These are phyloP conservation scores for Pseudogymnoascus sp. DNA, from an alignment of 2,329 filamentous ascomycete species.

Conservation along the genomic window DNA sequence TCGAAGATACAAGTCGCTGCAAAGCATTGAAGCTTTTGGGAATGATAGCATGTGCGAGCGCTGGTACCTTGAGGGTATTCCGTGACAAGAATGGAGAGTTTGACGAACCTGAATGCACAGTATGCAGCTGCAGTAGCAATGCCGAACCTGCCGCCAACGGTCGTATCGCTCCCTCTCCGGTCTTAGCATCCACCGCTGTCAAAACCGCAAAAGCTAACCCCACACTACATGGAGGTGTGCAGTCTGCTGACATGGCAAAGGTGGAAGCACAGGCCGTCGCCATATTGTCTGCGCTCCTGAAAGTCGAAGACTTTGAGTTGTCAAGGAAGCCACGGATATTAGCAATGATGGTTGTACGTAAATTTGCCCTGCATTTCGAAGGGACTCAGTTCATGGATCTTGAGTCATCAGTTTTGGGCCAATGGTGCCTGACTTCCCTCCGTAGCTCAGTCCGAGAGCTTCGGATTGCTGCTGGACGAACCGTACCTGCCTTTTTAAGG, in stretches of 20 bases:
- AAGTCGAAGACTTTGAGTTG: conserved; percentile 36
- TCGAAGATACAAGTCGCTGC: conserved; percentile 43
- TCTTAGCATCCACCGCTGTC: neutral
- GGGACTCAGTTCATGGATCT: conserved; percentile 56
- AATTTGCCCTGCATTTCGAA: conserved; percentile 59
- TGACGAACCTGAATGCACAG: conserved; percentile 20
- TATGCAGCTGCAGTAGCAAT: conserved; percentile 22
- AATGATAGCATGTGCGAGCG: conserved; percentile 47
- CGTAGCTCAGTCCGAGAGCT: conserved; percentile 80
- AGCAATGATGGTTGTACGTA: conserved; percentile 63
- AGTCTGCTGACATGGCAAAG: conserved; percentile 29
- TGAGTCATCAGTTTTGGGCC: conserved; percentile 57
- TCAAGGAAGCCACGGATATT: conserved; percentile 57
- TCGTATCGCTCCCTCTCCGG: neutral
- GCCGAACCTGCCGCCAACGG: conserved; percentile 13
- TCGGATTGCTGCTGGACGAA: conserved; percentile 65
- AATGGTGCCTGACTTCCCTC: conserved; percentile 74
- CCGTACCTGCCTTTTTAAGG: conserved; percentile 28
- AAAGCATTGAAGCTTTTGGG: conserved; percentile 47
- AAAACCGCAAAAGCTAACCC: neutral
- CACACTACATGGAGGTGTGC: neutral
- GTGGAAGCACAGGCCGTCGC: conserved; percentile 14
- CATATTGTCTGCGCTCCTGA: neutral
- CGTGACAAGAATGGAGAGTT: conserved; percentile 24
- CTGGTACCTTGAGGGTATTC: conserved; percentile 34